Percentiles rank a stretch among this genome's conserved stretches.
Conservation (phyloP, 2,329 filamentous ascomycete species). For the Microsporum canis region DNA sequence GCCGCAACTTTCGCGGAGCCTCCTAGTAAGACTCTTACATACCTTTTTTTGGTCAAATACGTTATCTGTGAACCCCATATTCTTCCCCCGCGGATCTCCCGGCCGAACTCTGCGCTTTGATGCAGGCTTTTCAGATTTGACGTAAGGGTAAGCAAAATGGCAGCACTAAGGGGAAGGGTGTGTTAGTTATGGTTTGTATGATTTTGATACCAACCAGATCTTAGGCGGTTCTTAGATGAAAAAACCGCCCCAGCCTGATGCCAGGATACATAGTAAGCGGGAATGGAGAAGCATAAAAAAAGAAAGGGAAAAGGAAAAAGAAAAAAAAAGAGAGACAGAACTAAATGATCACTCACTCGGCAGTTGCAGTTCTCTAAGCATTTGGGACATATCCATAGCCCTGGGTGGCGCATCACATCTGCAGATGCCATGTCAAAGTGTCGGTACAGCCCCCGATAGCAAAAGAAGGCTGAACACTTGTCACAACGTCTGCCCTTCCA, state of each 20-base stretch:
- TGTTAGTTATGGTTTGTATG: neutral
- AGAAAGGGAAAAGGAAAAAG: neutral
- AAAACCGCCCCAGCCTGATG: neutral
- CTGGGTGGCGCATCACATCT: conserved; percentile 22
- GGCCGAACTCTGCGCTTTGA: conserved; percentile 24
- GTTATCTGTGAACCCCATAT: conserved; percentile 28
- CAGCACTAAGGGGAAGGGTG: conserved; percentile 19
- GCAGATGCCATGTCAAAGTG: conserved; percentile 27
- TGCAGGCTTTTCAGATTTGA: conserved; percentile 25
- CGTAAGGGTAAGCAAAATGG: conserved; percentile 25
- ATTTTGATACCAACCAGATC: conserved; percentile 3
- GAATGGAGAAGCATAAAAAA: neutral
- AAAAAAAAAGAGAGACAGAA: neutral
- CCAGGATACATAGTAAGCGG: neutral
- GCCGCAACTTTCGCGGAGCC: neutral
- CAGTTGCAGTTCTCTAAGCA: conserved; percentile 27
- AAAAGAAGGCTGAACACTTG: conserved; percentile 27
- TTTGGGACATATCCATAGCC: conserved; percentile 26
- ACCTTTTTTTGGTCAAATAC: conserved; percentile 29
- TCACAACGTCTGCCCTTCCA: conserved; percentile 27
- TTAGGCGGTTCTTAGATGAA: neutral
- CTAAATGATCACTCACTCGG: conserved; percentile 13
- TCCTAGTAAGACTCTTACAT: conserved; percentile 5
- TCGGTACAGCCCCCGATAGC: conserved; percentile 26
- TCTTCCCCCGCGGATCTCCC: conserved; percentile 23